Evolutionary conservation across 805 yeast species (phyloP), one percentile per base, ranked within the genome.

Genomic region (Aciculoconidium aculeatum): DNA sequence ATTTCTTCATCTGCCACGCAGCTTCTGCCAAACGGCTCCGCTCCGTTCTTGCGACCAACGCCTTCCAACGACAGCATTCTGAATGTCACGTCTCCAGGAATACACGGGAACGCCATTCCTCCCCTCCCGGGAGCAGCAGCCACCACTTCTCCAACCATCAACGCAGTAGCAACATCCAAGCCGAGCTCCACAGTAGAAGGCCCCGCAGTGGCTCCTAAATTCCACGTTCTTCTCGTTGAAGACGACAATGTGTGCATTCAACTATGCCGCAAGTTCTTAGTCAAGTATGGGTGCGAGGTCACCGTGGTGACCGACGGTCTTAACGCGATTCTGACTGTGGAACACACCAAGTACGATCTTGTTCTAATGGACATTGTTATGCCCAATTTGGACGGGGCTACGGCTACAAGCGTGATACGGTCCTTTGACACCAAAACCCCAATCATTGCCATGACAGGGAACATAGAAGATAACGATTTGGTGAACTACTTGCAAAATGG

Each of bases 281-380:
- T 75, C 49, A 83, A 85, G 47, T 86, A 83, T 51, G 96, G 96
- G 0, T 88, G 96, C 53, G 77, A 86, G 9, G 95, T 90, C 4
- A 90, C 92, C 26, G 85, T 87, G 11, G 96, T 85, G 0, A 80
- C 86, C 4, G 96, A 90, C 58, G 99, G 98, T 0, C 58, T 90
- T 7, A 78, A 84, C 19, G 96, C 96, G 3, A 86, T 92, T 24
- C 71, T 77, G 18, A 80, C 77, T 0, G 72, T 82, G 17, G 88
- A 80, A 48, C 73, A 75, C 28, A 72, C 74, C 19, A 72, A 78
- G 42, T 83, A 77, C 46, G 94, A 40, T 54, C 59, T 83, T 35
- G 90, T 83, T 1, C 53, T 83, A 24, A 83, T 83, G 94, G 94
- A 83, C 57, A 83, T 83, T 30, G 90, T 83, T 13, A 83, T 83